phyloP scores from a whole-genome alignment of 805 yeast genomes.

The Candida morakotiae region DNA sequence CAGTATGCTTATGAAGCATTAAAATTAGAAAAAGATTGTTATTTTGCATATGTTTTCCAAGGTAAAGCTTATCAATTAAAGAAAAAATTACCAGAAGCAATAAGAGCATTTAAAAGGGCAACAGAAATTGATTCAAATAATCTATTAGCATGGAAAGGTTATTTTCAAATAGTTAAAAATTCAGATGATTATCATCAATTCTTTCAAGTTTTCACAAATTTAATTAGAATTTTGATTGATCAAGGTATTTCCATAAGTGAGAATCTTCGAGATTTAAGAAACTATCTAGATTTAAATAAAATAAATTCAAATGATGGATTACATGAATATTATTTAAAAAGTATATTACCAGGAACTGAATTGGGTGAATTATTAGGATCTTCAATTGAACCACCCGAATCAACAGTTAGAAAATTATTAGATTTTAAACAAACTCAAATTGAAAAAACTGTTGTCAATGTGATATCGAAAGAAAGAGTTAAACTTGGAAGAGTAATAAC shows the following conservation, averaged over 20 bases:
- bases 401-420: conserved; percentile 42
- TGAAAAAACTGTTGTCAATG: conserved; percentile 33
- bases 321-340: conserved; percentile 45
- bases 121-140: conserved; percentile 47
- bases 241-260: conserved; percentile 47
- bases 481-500: conserved; percentile 42
- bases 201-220: conserved; percentile 44
- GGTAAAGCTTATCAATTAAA: conserved; percentile 64
- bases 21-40: conserved; percentile 50
- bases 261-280: conserved; percentile 43
- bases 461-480: conserved; percentile 45
- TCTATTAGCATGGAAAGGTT: conserved; percentile 79
- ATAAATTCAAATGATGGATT: conserved; percentile 26
- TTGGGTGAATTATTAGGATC: conserved; percentile 51
- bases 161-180: conserved; percentile 43
- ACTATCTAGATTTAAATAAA: conserved; percentile 37
- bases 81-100: conserved; percentile 36
- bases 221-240: conserved; percentile 32
- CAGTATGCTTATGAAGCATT: conserved; percentile 54
- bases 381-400: conserved; percentile 39
- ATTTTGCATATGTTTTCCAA: conserved; percentile 63
- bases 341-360: conserved; percentile 52
- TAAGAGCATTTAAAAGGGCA: conserved; percentile 45
- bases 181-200: conserved; percentile 37
- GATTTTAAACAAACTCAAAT: conserved; percentile 40